phyloP scores from a whole-genome alignment of 106 monocot species.

The Phalaenopsis equestris region DNA sequence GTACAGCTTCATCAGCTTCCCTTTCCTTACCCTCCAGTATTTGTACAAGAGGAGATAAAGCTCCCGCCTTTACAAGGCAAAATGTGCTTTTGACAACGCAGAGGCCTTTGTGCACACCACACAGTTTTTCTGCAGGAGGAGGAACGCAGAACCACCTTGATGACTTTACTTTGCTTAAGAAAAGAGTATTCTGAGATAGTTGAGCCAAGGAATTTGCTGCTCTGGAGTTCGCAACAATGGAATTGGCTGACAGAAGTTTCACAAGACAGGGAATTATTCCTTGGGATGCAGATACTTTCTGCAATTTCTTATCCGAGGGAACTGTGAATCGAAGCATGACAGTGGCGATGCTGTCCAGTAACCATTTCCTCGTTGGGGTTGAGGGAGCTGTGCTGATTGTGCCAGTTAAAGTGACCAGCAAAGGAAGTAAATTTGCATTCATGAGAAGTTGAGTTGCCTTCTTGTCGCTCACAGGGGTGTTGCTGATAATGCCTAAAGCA shows the following conservation, averaged over 20 bases:
- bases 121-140: slow-evolving; percentile 26
- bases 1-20: slow-evolving; percentile 65
- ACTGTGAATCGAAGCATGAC: slow-evolving; percentile 60
- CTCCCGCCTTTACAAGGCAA: slow-evolving; percentile 59
- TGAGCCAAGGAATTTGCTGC: slow-evolving; percentile 71
- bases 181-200: slow-evolving; percentile 64
- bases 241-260: slow-evolving; percentile 46
- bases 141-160: slow-evolving; percentile 39
- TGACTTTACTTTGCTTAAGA: slow-evolving; percentile 33
- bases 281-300: slow-evolving; percentile 35
- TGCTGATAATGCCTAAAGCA: slow-evolving; percentile 59
- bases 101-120: slow-evolving; percentile 43
- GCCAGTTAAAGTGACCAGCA: slow-evolving; percentile 35
- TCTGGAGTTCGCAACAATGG: slow-evolving; percentile 38
- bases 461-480: slow-evolving; percentile 51
- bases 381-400: slow-evolving; percentile 7
- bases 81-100: slow-evolving; percentile 62
- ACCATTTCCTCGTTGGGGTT: slow-evolving; percentile 10
- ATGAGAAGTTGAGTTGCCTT: slow-evolving; percentile 47
- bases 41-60: slow-evolving; percentile 33
- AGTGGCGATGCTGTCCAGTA: slow-evolving; percentile 52
- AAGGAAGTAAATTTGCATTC: slow-evolving; percentile 46
- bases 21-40: slow-evolving; percentile 51
- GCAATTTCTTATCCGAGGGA: slow-evolving; percentile 69
- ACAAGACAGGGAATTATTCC: slow-evolving; percentile 61